These are phyloP conservation scores for Tolypocladium album DNA, from an alignment of 2,329 filamentous ascomycete genomes.

Conservation along the genomic window DNA sequence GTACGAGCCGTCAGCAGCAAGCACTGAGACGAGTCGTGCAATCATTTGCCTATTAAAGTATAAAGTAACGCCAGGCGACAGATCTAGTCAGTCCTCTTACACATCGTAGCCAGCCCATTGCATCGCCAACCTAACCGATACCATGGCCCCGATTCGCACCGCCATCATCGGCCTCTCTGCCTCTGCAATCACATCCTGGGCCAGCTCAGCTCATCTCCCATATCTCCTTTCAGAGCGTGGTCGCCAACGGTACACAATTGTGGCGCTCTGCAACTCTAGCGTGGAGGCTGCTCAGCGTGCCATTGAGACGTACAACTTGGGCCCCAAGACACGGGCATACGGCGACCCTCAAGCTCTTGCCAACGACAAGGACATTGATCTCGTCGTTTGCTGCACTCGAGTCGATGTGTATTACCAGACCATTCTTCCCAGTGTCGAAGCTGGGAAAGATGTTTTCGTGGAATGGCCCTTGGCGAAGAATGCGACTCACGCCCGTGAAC, in stretches of 20 bases:
- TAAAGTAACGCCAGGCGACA: too few relatives aligned
- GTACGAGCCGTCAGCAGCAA: neutral
- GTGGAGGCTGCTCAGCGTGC: conserved; percentile 30
- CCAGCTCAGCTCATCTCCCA: conserved; percentile 43
- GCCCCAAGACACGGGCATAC: conserved; percentile 32
- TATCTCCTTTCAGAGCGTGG: conserved; percentile 40
- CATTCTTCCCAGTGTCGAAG: conserved; percentile 32
- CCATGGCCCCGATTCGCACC: conserved; percentile 40
- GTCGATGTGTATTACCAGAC: conserved; percentile 41
- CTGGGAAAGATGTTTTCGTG: conserved; percentile 42
- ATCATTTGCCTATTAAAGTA: neutral
- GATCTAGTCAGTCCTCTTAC: neutral
- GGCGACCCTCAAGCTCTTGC: conserved; percentile 38
- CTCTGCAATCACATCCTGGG: conserved; percentile 42
- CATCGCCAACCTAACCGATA: neutral
- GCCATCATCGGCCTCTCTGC: conserved; percentile 49
- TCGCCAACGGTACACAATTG: conserved; percentile 32
- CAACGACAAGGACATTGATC: conserved; percentile 36
- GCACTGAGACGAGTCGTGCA: neutral
- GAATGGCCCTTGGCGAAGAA: conserved; percentile 48
- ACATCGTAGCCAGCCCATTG: neutral
- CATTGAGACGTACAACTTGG: conserved; percentile 30
- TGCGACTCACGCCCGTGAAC: conserved; percentile 24
- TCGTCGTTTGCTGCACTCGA: conserved; percentile 43
- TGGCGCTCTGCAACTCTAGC: conserved; percentile 41